Percentiles rank a stretch among this genome's conserved stretches.
Conservation (phyloP, 495 filamentous ascomycete genomes). For the Neurospora intermedia region DNA sequence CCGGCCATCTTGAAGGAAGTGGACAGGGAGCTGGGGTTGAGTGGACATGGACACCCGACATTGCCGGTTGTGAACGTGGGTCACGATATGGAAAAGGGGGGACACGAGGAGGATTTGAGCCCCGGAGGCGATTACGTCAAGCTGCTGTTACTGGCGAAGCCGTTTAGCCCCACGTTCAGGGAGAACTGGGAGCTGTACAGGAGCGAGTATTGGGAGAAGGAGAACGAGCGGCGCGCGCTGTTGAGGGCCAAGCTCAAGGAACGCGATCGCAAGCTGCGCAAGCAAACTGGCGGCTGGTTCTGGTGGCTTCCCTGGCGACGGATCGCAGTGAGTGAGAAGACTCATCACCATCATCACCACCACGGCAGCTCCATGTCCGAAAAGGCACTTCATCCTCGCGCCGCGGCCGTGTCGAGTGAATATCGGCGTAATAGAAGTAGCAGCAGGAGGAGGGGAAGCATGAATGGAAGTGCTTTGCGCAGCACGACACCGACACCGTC, state of each 20-base stretch:
- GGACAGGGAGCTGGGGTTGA: conserved; percentile 36
- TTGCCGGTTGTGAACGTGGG: conserved; percentile 22
- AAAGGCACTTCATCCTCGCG: conserved; percentile 25
- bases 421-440: conserved; percentile 36
- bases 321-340: conserved; percentile 13
- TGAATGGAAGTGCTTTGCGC: conserved; percentile 28
- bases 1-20: conserved; percentile 39
- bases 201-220: conserved; percentile 89
- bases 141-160: conserved; percentile 82
- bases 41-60: conserved; percentile 27
- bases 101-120: conserved; percentile 76
- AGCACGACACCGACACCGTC: conserved; percentile 39
- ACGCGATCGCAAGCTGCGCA: conserved; percentile 53
- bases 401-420: conserved; percentile 29
- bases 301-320: conserved; percentile 64
- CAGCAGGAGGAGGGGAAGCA: conserved; percentile 37
- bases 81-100: conserved; percentile 39
- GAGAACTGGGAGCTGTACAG: conserved; percentile 95
- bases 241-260: conserved; percentile 57
- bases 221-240: conserved; percentile 77
- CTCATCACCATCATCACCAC: conserved; percentile 15
- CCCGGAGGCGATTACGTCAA: conserved; percentile 86
- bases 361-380: conserved; percentile 14
- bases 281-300: conserved; percentile 63
- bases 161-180: conserved; percentile 89